A percentile compares a stretch with the other conserved stretches of the same genome.
Conservation (phyloP, 1,284 basidiomycete genomes). For the Cryptococcus jaspeensis region DNA sequence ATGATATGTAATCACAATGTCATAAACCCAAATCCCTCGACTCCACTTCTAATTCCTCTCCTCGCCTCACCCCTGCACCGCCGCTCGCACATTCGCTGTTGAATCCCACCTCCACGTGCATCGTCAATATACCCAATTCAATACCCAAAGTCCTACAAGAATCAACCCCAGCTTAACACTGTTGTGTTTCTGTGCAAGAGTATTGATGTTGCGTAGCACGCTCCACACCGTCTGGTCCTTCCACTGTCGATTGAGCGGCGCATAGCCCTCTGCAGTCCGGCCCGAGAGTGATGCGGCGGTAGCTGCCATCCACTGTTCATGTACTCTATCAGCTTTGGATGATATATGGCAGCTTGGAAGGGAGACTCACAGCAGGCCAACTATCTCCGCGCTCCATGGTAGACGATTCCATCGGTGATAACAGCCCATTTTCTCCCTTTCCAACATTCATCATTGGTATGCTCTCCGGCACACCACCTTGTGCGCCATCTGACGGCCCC, state of each 20-base stretch:
- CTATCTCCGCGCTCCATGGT: slow-evolving; percentile 18
- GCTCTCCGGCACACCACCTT: slow-evolving; percentile 43
- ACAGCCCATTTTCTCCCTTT: slow-evolving; percentile 2
- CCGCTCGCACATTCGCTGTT: no score
- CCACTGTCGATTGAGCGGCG: slow-evolving; percentile 20
- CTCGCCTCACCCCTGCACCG: background rate
- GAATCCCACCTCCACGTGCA: background rate
- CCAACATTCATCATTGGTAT: slow-evolving; percentile 46
- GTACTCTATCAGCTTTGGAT: background rate
- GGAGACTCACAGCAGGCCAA: slow-evolving; percentile 27
- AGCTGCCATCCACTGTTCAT: slow-evolving; percentile 31
- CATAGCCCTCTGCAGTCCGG: slow-evolving; percentile 26
- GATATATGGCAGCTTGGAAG: background rate
- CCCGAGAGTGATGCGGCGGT: slow-evolving; percentile 22
- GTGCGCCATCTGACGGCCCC: slow-evolving; percentile 29
- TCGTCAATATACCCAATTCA: slow-evolving; percentile 49
- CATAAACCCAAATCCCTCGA: background rate
- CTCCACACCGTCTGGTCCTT: slow-evolving; percentile 32
- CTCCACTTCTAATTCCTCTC: background rate
- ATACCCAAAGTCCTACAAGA: slow-evolving; percentile 45
- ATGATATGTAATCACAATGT: background rate
- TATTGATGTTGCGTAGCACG: slow-evolving; percentile 27
- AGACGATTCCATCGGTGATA: slow-evolving; percentile 5
- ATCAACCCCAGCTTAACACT: slow-evolving; percentile 46
- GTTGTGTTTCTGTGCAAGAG: slow-evolving; percentile 40